These are phyloP conservation scores for Candida sp. DNA, from an alignment of 1,139 yeast species.

Conservation along the genomic window DNA sequence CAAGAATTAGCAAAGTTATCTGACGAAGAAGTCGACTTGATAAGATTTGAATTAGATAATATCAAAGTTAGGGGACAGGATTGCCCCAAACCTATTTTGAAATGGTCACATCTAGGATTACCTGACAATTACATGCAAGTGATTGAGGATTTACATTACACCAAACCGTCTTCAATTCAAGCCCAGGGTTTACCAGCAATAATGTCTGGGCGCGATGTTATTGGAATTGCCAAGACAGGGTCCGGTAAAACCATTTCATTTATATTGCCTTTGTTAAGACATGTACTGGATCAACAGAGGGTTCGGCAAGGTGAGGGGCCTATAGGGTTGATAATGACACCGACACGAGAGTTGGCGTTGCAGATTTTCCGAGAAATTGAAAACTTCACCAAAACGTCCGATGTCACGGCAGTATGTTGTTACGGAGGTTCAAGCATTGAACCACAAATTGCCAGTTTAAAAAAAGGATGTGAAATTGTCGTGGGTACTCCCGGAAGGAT, in stretches of 20 bases:
- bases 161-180: slow-evolving; percentile 83
- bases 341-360: slow-evolving; percentile 89
- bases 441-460: slow-evolving; percentile 75
- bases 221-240: slow-evolving; percentile 96
- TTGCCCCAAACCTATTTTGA: slow-evolving; percentile 64
- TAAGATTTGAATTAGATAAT: slow-evolving; percentile 60
- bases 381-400: slow-evolving; percentile 49
- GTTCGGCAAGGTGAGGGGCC: slow-evolving; percentile 65
- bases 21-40: slow-evolving; percentile 48
- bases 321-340: slow-evolving; percentile 76
- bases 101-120: slow-evolving; percentile 83
- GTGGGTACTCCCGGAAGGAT: slow-evolving; percentile 97
- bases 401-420: slow-evolving; percentile 66
- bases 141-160: slow-evolving; percentile 49
- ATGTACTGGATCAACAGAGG: slow-evolving; percentile 68
- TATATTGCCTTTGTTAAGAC: slow-evolving; percentile 79
- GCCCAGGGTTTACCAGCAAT: slow-evolving; percentile 89
- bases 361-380: slow-evolving; percentile 74
- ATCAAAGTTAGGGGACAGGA: slow-evolving; percentile 57
- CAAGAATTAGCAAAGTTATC: slow-evolving; percentile 47
- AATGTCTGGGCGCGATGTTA: slow-evolving; percentile 86
- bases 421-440: slow-evolving; percentile 94
- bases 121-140: slow-evolving; percentile 55
- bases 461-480: slow-evolving; percentile 75
- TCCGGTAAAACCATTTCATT: slow-evolving; percentile 95